Conservation (phyloP, 1,139 yeast species). For the Geotrichum aggregatum region DNA sequence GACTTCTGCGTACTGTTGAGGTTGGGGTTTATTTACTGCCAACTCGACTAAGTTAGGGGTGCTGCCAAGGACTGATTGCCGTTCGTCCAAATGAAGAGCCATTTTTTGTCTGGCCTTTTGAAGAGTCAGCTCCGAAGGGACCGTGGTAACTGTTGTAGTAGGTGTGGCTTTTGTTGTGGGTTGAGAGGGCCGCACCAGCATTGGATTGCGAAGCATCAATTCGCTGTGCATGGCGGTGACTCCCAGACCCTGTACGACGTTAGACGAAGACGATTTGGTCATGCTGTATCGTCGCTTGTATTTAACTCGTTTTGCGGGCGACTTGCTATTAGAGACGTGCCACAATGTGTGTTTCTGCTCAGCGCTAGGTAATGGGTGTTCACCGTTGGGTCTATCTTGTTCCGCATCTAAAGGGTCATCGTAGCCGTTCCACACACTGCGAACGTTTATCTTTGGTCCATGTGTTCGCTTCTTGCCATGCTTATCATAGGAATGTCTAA, state of each 20-base stretch:
- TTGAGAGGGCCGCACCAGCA: slow-evolving; percentile 8
- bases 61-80: neutral
- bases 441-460: neutral
- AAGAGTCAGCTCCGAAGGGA: neutral
- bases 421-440: neutral
- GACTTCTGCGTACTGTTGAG: slow-evolving; percentile 29
- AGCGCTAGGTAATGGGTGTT: too few relatives aligned
- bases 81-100: neutral
- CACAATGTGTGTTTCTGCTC: neutral
- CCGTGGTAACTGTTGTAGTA: neutral
- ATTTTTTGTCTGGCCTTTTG: slow-evolving; percentile 5
- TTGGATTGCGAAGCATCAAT: slow-evolving; percentile 14
- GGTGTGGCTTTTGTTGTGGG: neutral
- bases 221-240: slow-evolving; percentile 7
- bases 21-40: neutral
- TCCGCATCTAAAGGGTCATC: neutral
- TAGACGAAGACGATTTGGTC: neutral
- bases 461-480: neutral
- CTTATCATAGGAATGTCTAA: neutral
- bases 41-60: neutral
- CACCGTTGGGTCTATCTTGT: neutral
- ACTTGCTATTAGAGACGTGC: neutral
- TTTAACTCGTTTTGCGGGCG: neutral
- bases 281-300: neutral
- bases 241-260: neutral